phyloP scores from a whole-genome alignment of 345 rosid genomes.

The Heritiera fomes region DNA sequence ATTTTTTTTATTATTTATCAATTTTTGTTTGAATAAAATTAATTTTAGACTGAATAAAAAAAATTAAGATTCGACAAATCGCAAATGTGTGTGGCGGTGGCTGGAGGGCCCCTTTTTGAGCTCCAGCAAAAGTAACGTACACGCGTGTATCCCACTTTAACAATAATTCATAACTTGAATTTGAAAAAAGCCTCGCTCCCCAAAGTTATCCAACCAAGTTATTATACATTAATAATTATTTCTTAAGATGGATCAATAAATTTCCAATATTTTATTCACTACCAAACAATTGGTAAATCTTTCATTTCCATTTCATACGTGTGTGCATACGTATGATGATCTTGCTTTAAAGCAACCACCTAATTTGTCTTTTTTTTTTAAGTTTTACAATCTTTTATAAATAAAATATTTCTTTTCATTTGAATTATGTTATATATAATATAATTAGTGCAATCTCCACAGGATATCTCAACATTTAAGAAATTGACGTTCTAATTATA shows the following conservation, averaged over 20 bases:
- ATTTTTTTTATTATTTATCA: too few species aligned
- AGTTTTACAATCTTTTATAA: neutral
- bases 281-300: neutral
- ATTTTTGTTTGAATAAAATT: too few species aligned
- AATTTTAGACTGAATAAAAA: too few species aligned
- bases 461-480: too few species aligned
- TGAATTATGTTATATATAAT: too few species aligned
- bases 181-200: constrained; percentile 15
- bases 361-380: neutral
- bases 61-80: too few species aligned
- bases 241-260: neutral
- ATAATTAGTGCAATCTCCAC: too few species aligned
- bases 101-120: neutral
- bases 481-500: too few species aligned
- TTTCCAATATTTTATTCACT: constrained; percentile 19
- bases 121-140: neutral
- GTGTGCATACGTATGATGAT: neutral
- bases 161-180: constrained; percentile 15
- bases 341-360: too few species aligned
- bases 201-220: constrained; percentile 23
- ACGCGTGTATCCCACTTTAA: constrained; percentile 35
- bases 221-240: constrained; percentile 28
- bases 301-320: neutral
- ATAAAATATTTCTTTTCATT: too few species aligned
- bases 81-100: too few species aligned